Base-by-base conservation (phyloP, 192 early-diverging fungal species). In the Lobulomyces angularis region DNA sequence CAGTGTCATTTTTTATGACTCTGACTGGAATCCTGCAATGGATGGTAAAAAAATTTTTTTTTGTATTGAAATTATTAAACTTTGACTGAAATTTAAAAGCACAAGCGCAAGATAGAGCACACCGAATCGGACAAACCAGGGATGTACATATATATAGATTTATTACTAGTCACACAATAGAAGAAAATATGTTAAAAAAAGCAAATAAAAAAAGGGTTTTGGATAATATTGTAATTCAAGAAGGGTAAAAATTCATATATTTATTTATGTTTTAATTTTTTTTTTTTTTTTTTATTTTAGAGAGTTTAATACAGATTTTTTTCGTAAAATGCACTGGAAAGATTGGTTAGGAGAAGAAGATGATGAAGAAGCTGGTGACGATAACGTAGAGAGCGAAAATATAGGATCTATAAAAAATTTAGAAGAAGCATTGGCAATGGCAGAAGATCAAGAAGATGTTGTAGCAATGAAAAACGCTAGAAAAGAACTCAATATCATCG, bases 41-140 rank as follows among this genome's bases (percentile, higher is more conserved):
- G 75, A 79, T 40, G 55, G 66, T 25, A 55, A 23, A 47, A 18
- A 20, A 12, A 19, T 28, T 9, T 17, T 9, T 8, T 2, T 1
- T 7, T 33, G 18, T 17, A 5, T 8, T 8, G 27, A 33, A 33
- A 18, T 30, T 19, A 0, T 21, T 11, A 4, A 30, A 43, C 12
- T 35, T 45, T 35, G 23, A 18, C 14, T 17, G 37, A 45, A 14
- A 14, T 14, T 47, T 50, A 21, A 14, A 7, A 31, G 56, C 56
- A 8, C 68, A 71, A 43, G 90, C 90, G 0, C 81, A 88, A 55
- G 86, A 89, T 43, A 74, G 90, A 2, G 87, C 87, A 1, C 65
- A 67, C 36, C 58, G 81, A 21, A 82, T 94, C 17, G 90, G 90
- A 1, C 90, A 94, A 57, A 70, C 64, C 9, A 77, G 77, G 37